Evolutionary conservation across 805 yeast genomes (phyloP), one percentile per base, ranked within the genome.

Genomic region (Schizosaccharomyces octosporus): DNA sequence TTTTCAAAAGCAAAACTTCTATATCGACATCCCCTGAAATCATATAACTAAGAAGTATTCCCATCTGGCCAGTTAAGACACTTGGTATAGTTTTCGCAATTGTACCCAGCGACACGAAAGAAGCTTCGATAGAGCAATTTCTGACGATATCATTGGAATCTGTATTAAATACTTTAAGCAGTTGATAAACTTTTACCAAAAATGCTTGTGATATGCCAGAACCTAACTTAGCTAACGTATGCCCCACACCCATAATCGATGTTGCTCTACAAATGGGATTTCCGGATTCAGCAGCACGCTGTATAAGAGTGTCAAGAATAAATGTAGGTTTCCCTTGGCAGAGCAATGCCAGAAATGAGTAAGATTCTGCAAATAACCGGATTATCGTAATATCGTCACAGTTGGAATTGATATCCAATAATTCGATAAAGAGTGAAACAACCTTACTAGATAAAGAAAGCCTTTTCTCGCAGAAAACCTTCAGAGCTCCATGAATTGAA

Each of bases 401-500:
- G 7, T 11, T 11, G 21, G 57, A 19, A 17, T 19, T 11, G 6
- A 19, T 51, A 17, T 21, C 57, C 19, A 51, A 29, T 17, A 51
- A 27, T 51, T 51, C 57, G 11, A 24, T 51, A 4, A 51, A 17
- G 9, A 51, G 36, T 4, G 57, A 21, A 24, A 29, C 36, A 21
- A 51, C 31, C 36, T 21, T 51, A 17, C n/a, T 29, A 2, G 36
- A 17, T 17, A 51, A 51, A 29, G 57, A 24, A 51, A 51, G 31
- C 36, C 19, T 57, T 5, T 32, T 27, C 13, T n/a, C 36, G 15
- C 19, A 19, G 48, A 63, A 63, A n/a, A 65, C 64, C 5, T 67
- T 66, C 39, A 80, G 63, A 0, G 74, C 67, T 5, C 82, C 81
- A 67, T 83, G 81, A 1, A 88, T 65, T 0, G 90, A 85, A 27